Evolutionary conservation across 225 moss, liverwort and hornwort species (phyloP).

Genomic region (Polytrichum commune): DNA sequence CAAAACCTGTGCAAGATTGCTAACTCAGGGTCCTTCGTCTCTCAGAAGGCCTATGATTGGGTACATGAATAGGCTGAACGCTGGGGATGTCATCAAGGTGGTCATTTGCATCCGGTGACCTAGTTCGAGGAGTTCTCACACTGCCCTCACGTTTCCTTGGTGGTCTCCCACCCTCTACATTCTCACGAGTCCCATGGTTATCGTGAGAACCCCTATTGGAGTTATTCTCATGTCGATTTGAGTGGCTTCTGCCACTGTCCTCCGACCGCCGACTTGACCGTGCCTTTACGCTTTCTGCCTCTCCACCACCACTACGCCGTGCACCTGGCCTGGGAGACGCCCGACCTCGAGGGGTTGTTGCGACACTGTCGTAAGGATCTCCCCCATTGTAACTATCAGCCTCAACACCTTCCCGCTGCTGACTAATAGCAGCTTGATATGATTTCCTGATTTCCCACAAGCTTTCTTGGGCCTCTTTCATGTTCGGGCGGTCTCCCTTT

Average conservation of each 20-base stretch:
- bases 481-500: slow-evolving; percentile 82
- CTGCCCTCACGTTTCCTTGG: slow-evolving; percentile 32
- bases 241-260: slow-evolving; percentile 34
- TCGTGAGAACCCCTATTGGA: slow-evolving; percentile 7
- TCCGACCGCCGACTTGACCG: slow-evolving; percentile 51
- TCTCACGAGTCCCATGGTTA: slow-evolving; percentile 9
- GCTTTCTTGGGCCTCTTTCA: slow-evolving; percentile 79
- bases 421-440: slow-evolving; percentile 52
- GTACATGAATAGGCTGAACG: slow-evolving; percentile 22
- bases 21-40: slow-evolving; percentile 2
- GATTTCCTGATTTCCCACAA: slow-evolving; percentile 89
- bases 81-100: slow-evolving; percentile 17
- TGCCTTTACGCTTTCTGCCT: slow-evolving; percentile 40
- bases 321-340: slow-evolving; percentile 23
- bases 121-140: slow-evolving; percentile 17
- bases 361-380: slow-evolving; percentile 25
- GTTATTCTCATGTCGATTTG: slow-evolving; percentile 19
- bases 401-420: slow-evolving; percentile 21
- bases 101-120: slow-evolving; percentile 15
- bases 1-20: not conserved
- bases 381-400: slow-evolving; percentile 5
- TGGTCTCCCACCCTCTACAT: slow-evolving; percentile 22
- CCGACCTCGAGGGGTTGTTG: slow-evolving; percentile 14
- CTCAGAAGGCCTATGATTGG: slow-evolving; percentile 9
- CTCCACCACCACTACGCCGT: slow-evolving; percentile 23